A percentile compares a stretch with the other conserved stretches of the same genome.
Evolutionary conservation across 768 basidiomycete species (phyloP).

Genomic region (Dentipellis sp.): DNA sequence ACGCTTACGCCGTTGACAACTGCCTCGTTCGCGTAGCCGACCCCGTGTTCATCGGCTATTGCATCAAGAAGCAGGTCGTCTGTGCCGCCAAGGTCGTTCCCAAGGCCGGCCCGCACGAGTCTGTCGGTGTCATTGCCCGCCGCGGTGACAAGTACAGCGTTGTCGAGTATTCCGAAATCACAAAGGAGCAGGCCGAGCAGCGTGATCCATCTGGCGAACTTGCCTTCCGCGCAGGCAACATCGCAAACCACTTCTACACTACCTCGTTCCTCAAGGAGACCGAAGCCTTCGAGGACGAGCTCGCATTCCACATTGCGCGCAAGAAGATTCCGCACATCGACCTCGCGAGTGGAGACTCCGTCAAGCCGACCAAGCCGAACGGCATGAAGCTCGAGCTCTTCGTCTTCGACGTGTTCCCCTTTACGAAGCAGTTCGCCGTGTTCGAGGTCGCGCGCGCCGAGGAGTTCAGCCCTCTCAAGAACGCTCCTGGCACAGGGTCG

Average conservation of each 20-base stretch:
- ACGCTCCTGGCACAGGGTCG: conserved; percentile 85
- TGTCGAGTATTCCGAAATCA: conserved; percentile 96
- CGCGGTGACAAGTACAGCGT: conserved; percentile 82
- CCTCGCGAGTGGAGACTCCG: conserved; percentile 47
- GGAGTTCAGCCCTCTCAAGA: conserved; percentile 97
- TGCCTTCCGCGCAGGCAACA: conserved; percentile 90
- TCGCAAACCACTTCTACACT: conserved; percentile 98
- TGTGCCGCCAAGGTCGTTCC: conserved; percentile 96
- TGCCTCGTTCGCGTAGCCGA: conserved; percentile 97
- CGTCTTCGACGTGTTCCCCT: conserved; percentile 98
- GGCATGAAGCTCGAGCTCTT: conserved; percentile 99
- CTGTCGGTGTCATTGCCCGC: conserved; percentile 89
- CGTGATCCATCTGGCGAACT: conserved; percentile 70
- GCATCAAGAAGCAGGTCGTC: conserved; percentile 79
- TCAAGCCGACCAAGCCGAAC: conserved; percentile 88
- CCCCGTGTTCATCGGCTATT: conserved; percentile 93
- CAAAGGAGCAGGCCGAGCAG: conserved; percentile 75
- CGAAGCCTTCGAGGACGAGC: conserved; percentile 73
- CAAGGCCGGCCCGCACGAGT: conserved; percentile 77
- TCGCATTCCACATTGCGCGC: conserved; percentile 95
- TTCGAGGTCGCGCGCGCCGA: conserved; percentile 82
- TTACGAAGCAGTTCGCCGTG: conserved; percentile 73
- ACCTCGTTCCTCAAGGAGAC: conserved; percentile 72
- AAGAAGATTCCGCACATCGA: conserved; percentile 93
- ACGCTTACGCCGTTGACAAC: conserved; percentile 97